These are phyloP conservation scores for Ascochyta rabiei DNA, from an alignment of 2,329 filamentous ascomycete species.

Conservation along the genomic window DNA sequence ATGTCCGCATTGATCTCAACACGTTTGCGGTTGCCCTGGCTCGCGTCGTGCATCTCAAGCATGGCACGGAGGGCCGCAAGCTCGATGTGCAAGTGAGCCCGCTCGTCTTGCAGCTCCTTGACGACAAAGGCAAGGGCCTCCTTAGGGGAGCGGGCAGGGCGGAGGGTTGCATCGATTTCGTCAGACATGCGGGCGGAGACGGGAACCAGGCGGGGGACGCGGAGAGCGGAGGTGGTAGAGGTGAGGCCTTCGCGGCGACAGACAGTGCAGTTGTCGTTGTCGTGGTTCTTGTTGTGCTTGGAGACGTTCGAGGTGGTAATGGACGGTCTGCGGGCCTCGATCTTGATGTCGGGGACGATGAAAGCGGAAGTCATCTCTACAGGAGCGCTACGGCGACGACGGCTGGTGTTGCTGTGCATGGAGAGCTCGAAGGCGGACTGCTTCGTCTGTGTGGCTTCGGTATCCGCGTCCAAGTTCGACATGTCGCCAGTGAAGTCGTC, in stretches of 20 bases:
- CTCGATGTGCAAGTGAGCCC: conserved; percentile 74
- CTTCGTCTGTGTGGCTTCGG: conserved; percentile 38
- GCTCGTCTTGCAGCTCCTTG: conserved; percentile 80
- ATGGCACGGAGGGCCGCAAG: conserved; percentile 65
- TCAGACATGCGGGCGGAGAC: conserved; percentile 59
- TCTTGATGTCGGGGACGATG: conserved; percentile 67
- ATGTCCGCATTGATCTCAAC: conserved; percentile 67
- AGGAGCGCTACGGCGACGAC: conserved; percentile 55
- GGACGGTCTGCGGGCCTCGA: conserved; percentile 44
- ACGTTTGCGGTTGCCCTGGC: conserved; percentile 67
- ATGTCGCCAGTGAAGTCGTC: conserved; percentile 45
- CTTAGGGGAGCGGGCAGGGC: conserved; percentile 69
- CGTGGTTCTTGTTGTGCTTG: conserved; percentile 52
- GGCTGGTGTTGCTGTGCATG: conserved; percentile 56
- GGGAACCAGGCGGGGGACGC: conserved; percentile 57
- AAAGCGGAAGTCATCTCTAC: conserved; percentile 68
- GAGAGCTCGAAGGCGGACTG: conserved; percentile 46
- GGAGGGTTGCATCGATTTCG: conserved; percentile 64
- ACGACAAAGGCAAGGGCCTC: conserved; percentile 81
- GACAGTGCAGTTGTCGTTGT: conserved; percentile 62
- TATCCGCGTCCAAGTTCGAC: conserved; percentile 35
- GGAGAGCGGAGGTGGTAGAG: conserved; percentile 36
- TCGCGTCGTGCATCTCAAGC: conserved; percentile 66
- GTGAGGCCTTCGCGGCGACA: conserved; percentile 56
- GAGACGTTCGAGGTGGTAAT: conserved; percentile 27